phyloP scores from a whole-genome alignment of 23 red algal genomes.

The Gracilariopsis chorda region DNA sequence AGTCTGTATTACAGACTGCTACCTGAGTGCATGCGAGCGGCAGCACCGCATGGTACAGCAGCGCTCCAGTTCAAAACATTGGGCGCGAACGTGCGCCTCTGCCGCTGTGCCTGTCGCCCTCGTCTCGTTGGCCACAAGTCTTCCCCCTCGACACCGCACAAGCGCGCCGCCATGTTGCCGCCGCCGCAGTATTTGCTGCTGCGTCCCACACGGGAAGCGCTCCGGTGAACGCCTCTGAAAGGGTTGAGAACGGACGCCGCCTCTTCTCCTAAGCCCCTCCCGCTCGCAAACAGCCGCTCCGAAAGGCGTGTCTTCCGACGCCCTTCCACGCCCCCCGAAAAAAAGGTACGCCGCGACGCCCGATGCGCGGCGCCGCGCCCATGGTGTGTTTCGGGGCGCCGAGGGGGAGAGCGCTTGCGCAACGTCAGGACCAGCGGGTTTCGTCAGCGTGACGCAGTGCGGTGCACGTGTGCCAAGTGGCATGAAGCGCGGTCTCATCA shows the following conservation, averaged over 20 bases:
- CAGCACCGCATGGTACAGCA: too few relatives aligned
- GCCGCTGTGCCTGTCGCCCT: neutral
- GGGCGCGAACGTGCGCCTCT: too few relatives aligned
- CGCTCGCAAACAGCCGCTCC: neutral
- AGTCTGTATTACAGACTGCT: too few relatives aligned
- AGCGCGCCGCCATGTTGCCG: neutral
- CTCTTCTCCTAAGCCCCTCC: neutral
- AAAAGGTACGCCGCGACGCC: neutral
- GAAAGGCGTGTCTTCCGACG: neutral
- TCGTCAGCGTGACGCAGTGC: neutral
- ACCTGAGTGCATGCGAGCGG: too few relatives aligned
- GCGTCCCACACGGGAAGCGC: too few relatives aligned
- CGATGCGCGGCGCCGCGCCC: neutral
- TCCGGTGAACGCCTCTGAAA: too few relatives aligned
- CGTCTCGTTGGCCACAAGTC: neutral
- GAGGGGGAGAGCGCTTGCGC: neutral
- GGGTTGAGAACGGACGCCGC: neutral
- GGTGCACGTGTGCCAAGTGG: neutral
- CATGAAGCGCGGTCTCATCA: neutral
- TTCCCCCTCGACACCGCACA: neutral
- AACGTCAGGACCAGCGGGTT: neutral
- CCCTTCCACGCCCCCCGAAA: neutral
- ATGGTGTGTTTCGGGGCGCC: neutral
- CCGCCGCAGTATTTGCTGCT: neutral
- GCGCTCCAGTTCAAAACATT: too few relatives aligned